Evolutionary conservation across 768 basidiomycete species (phyloP).

Genomic region (Candolleomyces eurysporus): DNA sequence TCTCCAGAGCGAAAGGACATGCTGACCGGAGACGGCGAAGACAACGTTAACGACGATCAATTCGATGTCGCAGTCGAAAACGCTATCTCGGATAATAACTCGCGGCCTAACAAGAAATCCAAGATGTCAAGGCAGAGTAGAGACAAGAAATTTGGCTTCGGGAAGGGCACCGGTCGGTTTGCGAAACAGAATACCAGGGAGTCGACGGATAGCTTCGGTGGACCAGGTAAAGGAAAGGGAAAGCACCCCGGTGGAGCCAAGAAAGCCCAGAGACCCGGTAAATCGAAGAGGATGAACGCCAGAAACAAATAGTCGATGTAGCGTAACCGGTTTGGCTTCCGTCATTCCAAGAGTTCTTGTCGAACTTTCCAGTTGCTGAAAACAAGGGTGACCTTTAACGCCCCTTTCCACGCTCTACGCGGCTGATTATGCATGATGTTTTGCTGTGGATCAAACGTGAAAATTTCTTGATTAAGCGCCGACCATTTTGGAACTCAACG

Average conservation of each 20-base stretch:
- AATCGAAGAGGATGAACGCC: slow-evolving; percentile 50
- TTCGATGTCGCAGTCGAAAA: slow-evolving; percentile 93
- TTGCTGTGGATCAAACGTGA: no score
- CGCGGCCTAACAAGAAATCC: neutral
- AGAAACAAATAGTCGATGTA: slow-evolving; percentile 19
- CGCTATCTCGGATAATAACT: slow-evolving; percentile 63
- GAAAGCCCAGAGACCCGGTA: slow-evolving; percentile 46
- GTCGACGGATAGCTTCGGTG: slow-evolving; percentile 74
- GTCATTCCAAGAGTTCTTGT: no score
- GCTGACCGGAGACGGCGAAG: slow-evolving; percentile 58
- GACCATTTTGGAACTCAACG: no score
- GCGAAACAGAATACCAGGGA: slow-evolving; percentile 81
- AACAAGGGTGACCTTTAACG: no score
- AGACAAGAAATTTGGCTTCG: slow-evolving; percentile 82
- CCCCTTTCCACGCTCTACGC: no score
- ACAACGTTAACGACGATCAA: slow-evolving; percentile 48
- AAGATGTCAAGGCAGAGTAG: slow-evolving; percentile 30
- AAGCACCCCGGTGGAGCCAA: slow-evolving; percentile 35
- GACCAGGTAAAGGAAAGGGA: slow-evolving; percentile 33
- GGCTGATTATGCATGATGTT: no score
- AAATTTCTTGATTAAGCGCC: no score
- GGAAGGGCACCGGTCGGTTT: slow-evolving; percentile 57
- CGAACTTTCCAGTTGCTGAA: no score
- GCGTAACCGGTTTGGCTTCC: no score
- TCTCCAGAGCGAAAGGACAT: slow-evolving; percentile 79